Evolutionary conservation across 2,329 filamentous ascomycete species (phyloP), one percentile per base, ranked within the genome.

Genomic region (Phoma herbarum): DNA sequence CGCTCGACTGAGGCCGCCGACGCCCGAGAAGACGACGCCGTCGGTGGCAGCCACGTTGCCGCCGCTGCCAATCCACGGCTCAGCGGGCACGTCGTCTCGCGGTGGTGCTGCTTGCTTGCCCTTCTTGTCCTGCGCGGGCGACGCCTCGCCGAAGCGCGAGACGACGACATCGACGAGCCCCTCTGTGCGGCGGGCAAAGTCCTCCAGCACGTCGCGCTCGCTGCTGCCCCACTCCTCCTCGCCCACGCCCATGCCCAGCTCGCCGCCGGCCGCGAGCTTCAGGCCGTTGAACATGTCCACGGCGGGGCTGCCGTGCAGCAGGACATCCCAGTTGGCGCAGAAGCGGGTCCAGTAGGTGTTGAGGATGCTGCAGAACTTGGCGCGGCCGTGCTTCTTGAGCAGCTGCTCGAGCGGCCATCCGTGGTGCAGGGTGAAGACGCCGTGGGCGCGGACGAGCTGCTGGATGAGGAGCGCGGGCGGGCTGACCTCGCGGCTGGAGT

Each of bases 211-310:
- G 68, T 96, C 94, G 68, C 94, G 85, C 79, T 98, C 94, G 29
- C 93, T 93, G 73, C 94, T 97, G 4, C 94, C 94, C 75, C 93
- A 90, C 54, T 97, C 92, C 79, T 98, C 95, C 75, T 98, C 95
- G 18, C 95, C 95, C 1, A 98, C 95, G 0, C 95, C 95, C 44
- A 97, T 86, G 16, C 95, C 95, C 25, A 98, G 85, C 78, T 98
- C 94, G 18, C 95, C 94, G 31, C 92, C 93, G 7, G 90, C 91
- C 12, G 93, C 92, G 29, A 99, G 83, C 76, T 96, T 97, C 72
- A 97, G 87, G 6, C 91, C 93, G 11, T 89, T 87, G 70, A 92
- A 93, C 5, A 96, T 83, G 62, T 89, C 89, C 1, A 90, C 86
- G 2, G 89, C 88, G 0, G 95, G 95, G 68, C 96, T 97, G 9